These are phyloP conservation scores for Didymella sp. DNA, from an alignment of 2,329 filamentous ascomycete species.

Conservation along the genomic window DNA sequence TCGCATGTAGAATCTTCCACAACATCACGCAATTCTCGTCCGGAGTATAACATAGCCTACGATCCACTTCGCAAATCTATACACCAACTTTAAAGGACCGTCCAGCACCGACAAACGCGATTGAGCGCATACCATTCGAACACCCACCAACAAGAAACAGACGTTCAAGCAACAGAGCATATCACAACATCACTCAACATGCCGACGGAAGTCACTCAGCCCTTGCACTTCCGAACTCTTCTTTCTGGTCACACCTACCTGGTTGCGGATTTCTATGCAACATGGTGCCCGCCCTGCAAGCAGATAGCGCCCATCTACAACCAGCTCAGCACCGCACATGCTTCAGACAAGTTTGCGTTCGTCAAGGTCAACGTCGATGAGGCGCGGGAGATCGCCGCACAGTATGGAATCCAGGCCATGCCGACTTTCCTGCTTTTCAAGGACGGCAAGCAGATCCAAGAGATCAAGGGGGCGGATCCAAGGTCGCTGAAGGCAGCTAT, in stretches of 20 bases:
- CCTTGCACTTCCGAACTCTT: slow-evolving; percentile 47
- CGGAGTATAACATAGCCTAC: neutral
- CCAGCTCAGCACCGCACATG: slow-evolving; percentile 59
- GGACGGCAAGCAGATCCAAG: slow-evolving; percentile 39
- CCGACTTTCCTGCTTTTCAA: slow-evolving; percentile 47
- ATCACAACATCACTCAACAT: slow-evolving; percentile 23
- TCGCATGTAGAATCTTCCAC: slow-evolving; percentile 16
- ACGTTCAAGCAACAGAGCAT: neutral
- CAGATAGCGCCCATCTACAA: slow-evolving; percentile 60
- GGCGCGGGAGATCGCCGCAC: slow-evolving; percentile 56
- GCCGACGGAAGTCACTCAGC: slow-evolving; percentile 42
- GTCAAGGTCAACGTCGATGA: slow-evolving; percentile 64
- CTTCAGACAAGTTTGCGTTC: slow-evolving; percentile 57
- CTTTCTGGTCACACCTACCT: slow-evolving; percentile 49
- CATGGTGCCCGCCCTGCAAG: slow-evolving; percentile 66
- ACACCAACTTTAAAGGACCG: neutral
- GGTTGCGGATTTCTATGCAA: slow-evolving; percentile 61
- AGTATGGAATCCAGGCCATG: slow-evolving; percentile 58
- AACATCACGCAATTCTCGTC: slow-evolving; percentile 4
- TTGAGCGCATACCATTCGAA: neutral
- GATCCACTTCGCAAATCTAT: neutral
- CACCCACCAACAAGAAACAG: neutral
- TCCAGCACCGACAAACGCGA: neutral
- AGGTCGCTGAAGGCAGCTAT: slow-evolving; percentile 35
- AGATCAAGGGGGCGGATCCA: slow-evolving; percentile 41